Conservation (phyloP, 768 basidiomycete genomes). For the Nevesoporus exiguus region DNA sequence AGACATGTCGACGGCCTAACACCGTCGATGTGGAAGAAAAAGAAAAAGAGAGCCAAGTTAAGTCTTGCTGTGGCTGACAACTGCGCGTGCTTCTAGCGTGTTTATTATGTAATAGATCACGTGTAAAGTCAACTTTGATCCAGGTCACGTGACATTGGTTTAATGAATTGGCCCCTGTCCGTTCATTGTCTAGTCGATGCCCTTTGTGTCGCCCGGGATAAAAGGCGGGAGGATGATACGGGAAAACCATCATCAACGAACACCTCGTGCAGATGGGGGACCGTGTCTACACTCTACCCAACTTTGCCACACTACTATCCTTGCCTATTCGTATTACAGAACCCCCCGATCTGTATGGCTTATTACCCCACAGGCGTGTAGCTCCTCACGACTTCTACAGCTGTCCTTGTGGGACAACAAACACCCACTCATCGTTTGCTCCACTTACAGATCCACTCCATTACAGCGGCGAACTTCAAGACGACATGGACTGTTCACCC, state of each 20-base stretch:
- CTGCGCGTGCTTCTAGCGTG: slow-evolving; percentile 27
- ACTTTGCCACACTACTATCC: not conserved
- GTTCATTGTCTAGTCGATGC: not conserved
- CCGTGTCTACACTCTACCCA: not conserved
- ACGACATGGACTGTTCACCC: slow-evolving; percentile 15
- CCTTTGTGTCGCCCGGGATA: not conserved
- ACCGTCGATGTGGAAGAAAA: slow-evolving; percentile 25
- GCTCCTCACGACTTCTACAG: not conserved
- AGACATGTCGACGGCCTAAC: slow-evolving; percentile 48
- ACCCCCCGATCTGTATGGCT: not conserved
- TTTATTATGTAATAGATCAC: slow-evolving; percentile 31
- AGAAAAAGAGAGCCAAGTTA: not conserved
- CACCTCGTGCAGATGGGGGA: not conserved
- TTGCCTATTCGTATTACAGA: not conserved
- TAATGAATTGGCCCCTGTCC: slow-evolving; percentile 16
- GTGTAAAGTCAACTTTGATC: slow-evolving; percentile 21
- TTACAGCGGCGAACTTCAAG: not conserved
- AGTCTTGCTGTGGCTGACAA: slow-evolving; percentile 12
- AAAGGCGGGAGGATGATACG: not conserved
- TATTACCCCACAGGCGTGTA: not conserved
- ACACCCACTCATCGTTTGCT: not conserved
- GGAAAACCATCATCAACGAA: not conserved
- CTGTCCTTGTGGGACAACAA: not conserved
- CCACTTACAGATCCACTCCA: not conserved
- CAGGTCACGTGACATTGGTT: slow-evolving; percentile 19